Base-by-base conservation (phyloP, 1,284 basidiomycete genomes). In the Microbotryum violaceum region DNA sequence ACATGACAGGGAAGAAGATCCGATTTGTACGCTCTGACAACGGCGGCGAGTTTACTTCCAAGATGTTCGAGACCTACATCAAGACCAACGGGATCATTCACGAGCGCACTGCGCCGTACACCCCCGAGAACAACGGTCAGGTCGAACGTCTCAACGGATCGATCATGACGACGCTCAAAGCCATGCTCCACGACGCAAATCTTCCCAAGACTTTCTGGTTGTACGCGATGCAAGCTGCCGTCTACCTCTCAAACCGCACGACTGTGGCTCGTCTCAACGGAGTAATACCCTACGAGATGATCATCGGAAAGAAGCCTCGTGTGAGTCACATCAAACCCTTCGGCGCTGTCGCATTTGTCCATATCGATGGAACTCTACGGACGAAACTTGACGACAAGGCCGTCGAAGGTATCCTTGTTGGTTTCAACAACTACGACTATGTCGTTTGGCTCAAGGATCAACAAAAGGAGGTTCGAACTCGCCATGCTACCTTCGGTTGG, bases 61-160 rank as follows among this genome's bases (percentile, higher is more conserved):
- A 52, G 14, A 31, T 49, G 3, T 59, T 61, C 42, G 18, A 6
- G 4, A 42, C 21, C 18, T 64, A 57, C 37, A 31, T 59, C 20
- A 14, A 37, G 23, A 18, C 6, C n/a, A 7, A 21, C 6, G 65
- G 65, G 6, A 67, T 64, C 54, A 47, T 18, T 3, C 50, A 58
- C 25, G 29, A 55, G 16, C 42, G 47, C 20, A 55, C 62, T 9
- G 46, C 57, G 7, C 59, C 65, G 33, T 52, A 54, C 50, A 54
- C 61, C 12, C 64, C 61, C 8, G 37, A 63, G 50, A 33, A 60
- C 23, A 66, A 66, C 45, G 56, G 49, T 6, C 27, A 47, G 33
- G 52, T 37, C 45, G 54, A 56, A 27, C 54, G 54, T 20, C 45
- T 33, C 4, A 48, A 48, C 46, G 20, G 44, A 20, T 48, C 54